Base-by-base conservation (phyloP, 768 basidiomycete species). In the Lentinula guzmanii region DNA sequence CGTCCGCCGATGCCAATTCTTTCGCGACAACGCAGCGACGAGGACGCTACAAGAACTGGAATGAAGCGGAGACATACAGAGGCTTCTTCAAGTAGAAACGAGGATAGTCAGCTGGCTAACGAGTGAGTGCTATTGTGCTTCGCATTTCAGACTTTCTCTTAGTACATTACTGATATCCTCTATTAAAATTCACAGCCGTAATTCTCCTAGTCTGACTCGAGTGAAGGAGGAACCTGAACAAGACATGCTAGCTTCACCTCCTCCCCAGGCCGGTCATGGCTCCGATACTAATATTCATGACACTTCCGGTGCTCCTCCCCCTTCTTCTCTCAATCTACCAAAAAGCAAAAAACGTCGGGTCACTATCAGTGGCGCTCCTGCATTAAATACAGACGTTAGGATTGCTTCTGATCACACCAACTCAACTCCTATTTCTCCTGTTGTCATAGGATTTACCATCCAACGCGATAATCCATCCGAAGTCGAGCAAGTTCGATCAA, bases 171-270 rank as follows among this genome's bases (percentile, higher is more conserved):
- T 65, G 61, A 65, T 64, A 56, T 62, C 62, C 48, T 62, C 69
- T 67, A 33, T 61, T 35, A 39, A 50, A 60, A 61, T 41, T 28
- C 70, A 63, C 63, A 77, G 75, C 46, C 79, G 75, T 61, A 75
- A 71, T 58, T 82, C 82, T 1, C 83, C 84, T 1, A 70, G 71
- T 24, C 64, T 75, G 28, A 72, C 83, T 55, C 79, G 75, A 61
- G 77, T 90, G 70, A 90, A 90, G 74, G 78, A 86, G 65, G 87
- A 89, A 69, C 76, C 79, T 52, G 85, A 86, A 64, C 76, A 78
- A 45, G 83, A 82, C 39, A 74, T 74, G 69, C 61, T 75, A 18
- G 76, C 74, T 24, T 70, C 75, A 5, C 68, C 75, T 16, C 73
- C 79, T 8, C 73, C 77, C 28, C 70, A 70, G 13, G 58, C 64